Evolutionary conservation across 345 rosid genomes (phyloP).

Genomic region (Lenwebbia sp.): DNA sequence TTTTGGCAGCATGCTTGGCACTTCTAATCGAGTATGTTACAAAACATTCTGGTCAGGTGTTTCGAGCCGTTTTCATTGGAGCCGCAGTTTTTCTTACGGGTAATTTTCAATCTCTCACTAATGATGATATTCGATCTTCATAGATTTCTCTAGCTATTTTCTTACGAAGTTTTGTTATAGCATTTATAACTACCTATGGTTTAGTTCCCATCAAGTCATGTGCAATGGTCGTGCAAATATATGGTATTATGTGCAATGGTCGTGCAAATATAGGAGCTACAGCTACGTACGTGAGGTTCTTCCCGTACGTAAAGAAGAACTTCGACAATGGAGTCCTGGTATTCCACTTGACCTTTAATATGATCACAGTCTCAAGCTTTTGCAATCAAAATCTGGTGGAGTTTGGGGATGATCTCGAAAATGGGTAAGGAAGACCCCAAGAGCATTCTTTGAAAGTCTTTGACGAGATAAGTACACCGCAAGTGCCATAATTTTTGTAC

Average conservation of each 20-base stretch:
- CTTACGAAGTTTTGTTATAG: too few relatives aligned
- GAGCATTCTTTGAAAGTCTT: constrained; percentile 83
- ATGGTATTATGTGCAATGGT: background rate
- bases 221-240: background rate
- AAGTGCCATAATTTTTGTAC: too few relatives aligned
- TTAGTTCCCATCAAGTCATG: background rate
- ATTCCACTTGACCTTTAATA: constrained; percentile 65
- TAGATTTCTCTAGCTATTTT: too few relatives aligned
- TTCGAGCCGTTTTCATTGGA: constrained; percentile 69
- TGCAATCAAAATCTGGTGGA: too few relatives aligned
- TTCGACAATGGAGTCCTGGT: constrained; percentile 75
- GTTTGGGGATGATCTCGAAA: constrained; percentile 16
- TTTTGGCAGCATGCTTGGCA: constrained; percentile 57
- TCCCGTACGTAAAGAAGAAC: constrained; percentile 68
- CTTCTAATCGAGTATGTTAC: constrained; percentile 49
- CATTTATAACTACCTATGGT: too few relatives aligned
- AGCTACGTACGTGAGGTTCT: constrained; percentile 61
- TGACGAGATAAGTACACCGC: too few relatives aligned
- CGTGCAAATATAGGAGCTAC: constrained; percentile 22
- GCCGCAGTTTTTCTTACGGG: constrained; percentile 55
- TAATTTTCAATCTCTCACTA: constrained; percentile 1
- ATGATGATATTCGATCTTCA: too few relatives aligned
- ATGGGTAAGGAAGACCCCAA: constrained; percentile 64
- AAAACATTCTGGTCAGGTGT: constrained; percentile 28
- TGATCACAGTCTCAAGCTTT: constrained; percentile 53